These are phyloP conservation scores for Oryza rufipogon DNA, from an alignment of 176 grass and related monocot genomes.

Conservation along the genomic window DNA sequence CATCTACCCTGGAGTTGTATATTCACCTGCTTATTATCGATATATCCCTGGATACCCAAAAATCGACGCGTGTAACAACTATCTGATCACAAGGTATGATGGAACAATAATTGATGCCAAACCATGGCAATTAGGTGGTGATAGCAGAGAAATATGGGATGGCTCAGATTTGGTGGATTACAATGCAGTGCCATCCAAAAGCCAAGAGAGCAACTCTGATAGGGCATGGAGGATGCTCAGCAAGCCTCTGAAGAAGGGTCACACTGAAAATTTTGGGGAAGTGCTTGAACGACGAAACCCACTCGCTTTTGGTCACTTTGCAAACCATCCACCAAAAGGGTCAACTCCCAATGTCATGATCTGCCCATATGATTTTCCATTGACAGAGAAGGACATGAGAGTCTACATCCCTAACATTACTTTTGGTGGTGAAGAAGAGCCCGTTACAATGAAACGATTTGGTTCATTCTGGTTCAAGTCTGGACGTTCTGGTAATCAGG, in stretches of 20 bases:
- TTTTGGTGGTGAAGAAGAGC: slow-evolving; percentile 70
- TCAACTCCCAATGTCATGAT: slow-evolving; percentile 83
- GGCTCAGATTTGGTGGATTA: slow-evolving; percentile 44
- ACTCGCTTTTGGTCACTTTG: slow-evolving; percentile 88
- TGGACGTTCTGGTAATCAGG: slow-evolving; percentile 46
- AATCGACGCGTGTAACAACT: slow-evolving; percentile 76
- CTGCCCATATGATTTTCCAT: slow-evolving; percentile 86
- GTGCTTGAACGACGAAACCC: slow-evolving; percentile 89
- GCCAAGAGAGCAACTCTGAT: slow-evolving; percentile 56
- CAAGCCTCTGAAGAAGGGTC: slow-evolving; percentile 67
- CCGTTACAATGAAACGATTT: slow-evolving; percentile 71
- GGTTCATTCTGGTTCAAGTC: slow-evolving; percentile 93
- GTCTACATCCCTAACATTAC: slow-evolving; percentile 79
- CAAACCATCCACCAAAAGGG: slow-evolving; percentile 82
- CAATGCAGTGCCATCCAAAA: slow-evolving; percentile 41
- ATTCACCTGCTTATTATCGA: slow-evolving; percentile 93
- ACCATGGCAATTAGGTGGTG: slow-evolving; percentile 70
- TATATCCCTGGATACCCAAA: slow-evolving; percentile 93
- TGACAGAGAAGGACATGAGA: slow-evolving; percentile 85
- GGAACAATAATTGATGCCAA: slow-evolving; percentile 87
- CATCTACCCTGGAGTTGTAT: slow-evolving; percentile 88
- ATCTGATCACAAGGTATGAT: slow-evolving; percentile 92
- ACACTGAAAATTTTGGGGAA: slow-evolving; percentile 49
- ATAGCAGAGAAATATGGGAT: slow-evolving; percentile 82
- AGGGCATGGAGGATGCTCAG: slow-evolving; percentile 70